A percentile compares a stretch with the other conserved stretches of the same genome.
Evolutionary conservation across 257 asterid genomes (phyloP).

Genomic region (Solanum raphanifolium): DNA sequence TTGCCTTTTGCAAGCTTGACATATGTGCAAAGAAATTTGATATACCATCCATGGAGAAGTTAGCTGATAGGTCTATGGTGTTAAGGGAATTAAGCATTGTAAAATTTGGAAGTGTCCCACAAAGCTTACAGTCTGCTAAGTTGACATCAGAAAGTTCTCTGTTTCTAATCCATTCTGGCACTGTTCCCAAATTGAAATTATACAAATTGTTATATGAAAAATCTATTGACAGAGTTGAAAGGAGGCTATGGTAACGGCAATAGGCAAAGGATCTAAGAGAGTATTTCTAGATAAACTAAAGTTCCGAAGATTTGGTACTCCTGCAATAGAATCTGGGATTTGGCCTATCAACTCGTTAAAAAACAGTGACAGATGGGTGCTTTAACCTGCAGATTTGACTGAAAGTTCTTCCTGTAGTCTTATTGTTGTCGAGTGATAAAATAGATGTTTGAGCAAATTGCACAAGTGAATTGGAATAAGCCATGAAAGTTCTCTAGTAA

Average conservation of each 20-base stretch:
- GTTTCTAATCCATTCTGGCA: slow-evolving; percentile 66
- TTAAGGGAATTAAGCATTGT: slow-evolving; percentile 47
- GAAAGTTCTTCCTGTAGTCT: slow-evolving; percentile 52
- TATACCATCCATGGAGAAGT: slow-evolving; percentile 52
- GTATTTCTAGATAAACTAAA: slow-evolving; percentile 58
- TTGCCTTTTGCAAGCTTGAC: slow-evolving; percentile 42
- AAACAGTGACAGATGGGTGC: slow-evolving; percentile 50
- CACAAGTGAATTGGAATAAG: slow-evolving; percentile 43
- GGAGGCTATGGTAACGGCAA: slow-evolving; percentile 34
- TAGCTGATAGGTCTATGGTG: slow-evolving; percentile 65
- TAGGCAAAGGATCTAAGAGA: slow-evolving; percentile 54
- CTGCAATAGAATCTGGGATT: slow-evolving; percentile 61
- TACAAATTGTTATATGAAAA: slow-evolving; percentile 44
- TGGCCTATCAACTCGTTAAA: slow-evolving; percentile 54
- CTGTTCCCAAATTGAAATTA: slow-evolving; percentile 32
- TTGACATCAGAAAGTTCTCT: slow-evolving; percentile 51
- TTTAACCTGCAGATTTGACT: slow-evolving; percentile 48
- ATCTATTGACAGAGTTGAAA: slow-evolving; percentile 52
- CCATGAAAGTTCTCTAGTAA: slow-evolving; percentile 53
- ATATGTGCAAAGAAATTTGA: slow-evolving; percentile 38
- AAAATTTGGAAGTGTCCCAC: slow-evolving; percentile 62
- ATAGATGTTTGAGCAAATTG: slow-evolving; percentile 31
- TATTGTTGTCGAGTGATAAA: slow-evolving; percentile 60
- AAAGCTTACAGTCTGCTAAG: slow-evolving; percentile 61
- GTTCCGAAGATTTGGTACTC: slow-evolving; percentile 49